Conservation (phyloP, 306 rosid species). For the Ammopiptanthus mongolicus region DNA sequence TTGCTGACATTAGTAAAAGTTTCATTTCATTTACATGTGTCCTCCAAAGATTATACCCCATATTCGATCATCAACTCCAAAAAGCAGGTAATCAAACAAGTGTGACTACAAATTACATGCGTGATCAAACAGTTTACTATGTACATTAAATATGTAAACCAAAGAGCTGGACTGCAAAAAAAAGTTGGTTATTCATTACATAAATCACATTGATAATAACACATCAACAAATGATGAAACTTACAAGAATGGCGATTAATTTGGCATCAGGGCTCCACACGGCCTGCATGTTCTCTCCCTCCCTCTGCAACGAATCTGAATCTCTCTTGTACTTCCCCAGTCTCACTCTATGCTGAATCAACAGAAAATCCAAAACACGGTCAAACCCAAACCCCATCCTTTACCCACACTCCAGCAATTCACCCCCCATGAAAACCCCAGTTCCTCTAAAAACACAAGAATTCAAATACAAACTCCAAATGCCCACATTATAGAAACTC, state of each 20-base stretch:
- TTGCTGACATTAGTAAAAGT: conserved; percentile 4
- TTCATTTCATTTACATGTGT: neutral
- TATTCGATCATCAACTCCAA: neutral
- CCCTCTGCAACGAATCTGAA: conserved; percentile 64
- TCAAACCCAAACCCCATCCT: conserved; percentile 30
- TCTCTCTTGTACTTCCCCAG: conserved; percentile 90
- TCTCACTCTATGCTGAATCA: conserved; percentile 80
- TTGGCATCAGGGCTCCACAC: conserved; percentile 95
- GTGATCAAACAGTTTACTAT: neutral
- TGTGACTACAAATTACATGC: neutral
- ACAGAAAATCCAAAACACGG: conserved; percentile 28
- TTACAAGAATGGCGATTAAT: conserved; percentile 79
- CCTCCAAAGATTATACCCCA: neutral
- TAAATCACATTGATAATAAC: neutral
- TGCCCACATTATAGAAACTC: conserved; percentile 17
- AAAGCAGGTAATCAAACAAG: neutral
- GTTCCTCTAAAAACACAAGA: neutral
- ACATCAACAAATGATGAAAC: conserved; percentile 13
- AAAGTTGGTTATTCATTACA: neutral
- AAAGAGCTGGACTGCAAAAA: neutral
- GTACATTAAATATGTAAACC: neutral
- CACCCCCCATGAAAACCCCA: conserved; percentile 20
- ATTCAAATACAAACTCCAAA: conserved; percentile 17
- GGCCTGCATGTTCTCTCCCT: conserved; percentile 95
- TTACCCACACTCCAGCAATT: conserved; percentile 18